These are phyloP conservation scores for Paecilomyces fulvus DNA, from an alignment of 2,329 filamentous ascomycete genomes.

Conservation along the genomic window DNA sequence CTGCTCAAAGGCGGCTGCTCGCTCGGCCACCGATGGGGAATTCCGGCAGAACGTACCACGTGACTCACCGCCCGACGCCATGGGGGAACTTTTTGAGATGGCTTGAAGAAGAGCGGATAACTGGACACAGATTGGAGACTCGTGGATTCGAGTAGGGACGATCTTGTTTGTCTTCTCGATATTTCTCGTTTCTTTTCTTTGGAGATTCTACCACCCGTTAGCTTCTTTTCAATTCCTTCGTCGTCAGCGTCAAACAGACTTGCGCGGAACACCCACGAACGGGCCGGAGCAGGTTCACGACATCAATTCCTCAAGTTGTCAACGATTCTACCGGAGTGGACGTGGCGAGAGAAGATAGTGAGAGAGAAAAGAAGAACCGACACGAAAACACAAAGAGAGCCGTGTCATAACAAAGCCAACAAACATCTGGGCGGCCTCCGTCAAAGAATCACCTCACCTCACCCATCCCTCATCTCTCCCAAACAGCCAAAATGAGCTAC, in stretches of 20 bases:
- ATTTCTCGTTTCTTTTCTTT: neutral
- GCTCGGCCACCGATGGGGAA: constrained; percentile 11
- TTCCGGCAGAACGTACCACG: constrained; percentile 14
- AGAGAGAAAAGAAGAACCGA: neutral
- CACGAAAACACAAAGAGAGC: neutral
- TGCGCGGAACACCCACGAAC: neutral
- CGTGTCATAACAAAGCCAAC: neutral
- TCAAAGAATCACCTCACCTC: neutral
- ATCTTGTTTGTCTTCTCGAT: neutral
- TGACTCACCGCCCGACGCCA: constrained; percentile 23
- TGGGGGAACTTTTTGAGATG: neutral
- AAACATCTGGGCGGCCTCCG: neutral
- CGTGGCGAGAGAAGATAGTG: neutral
- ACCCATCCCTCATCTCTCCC: neutral
- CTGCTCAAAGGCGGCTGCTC: constrained; percentile 13
- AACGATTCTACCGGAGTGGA: neutral
- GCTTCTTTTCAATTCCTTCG: neutral
- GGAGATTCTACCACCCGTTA: neutral
- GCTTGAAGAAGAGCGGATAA: neutral
- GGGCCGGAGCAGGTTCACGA: neutral
- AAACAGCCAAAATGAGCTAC: constrained; percentile 53
- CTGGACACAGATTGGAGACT: neutral
- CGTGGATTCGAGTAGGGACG: neutral
- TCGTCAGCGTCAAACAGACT: neutral
- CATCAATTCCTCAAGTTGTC: neutral